Evolutionary conservation across 2,329 filamentous ascomycete species (phyloP).

Genomic region (Orbilia oligospora): DNA sequence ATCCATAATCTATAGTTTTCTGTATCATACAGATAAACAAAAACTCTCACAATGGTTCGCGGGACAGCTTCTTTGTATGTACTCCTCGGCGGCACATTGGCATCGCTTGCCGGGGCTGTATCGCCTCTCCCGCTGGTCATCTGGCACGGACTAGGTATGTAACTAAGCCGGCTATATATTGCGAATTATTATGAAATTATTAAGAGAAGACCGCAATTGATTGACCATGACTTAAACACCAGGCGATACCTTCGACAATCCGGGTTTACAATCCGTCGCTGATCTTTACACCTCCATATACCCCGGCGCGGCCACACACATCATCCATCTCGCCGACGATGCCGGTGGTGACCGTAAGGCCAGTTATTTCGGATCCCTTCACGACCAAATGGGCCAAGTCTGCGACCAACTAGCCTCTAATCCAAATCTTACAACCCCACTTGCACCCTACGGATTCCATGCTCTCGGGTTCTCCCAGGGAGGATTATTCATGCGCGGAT

Average conservation of each 20-base stretch:
- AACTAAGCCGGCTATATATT: not conserved
- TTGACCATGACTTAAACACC: not conserved
- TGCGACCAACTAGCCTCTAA: conserved; percentile 45
- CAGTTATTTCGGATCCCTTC: conserved; percentile 92
- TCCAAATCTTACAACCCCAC: conserved; percentile 34
- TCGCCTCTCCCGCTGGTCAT: conserved; percentile 88
- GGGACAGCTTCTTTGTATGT: conserved; percentile 33
- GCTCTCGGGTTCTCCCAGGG: conserved; percentile 93
- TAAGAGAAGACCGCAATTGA: not conserved
- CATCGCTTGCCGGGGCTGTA: conserved; percentile 28
- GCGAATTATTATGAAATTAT: conserved; percentile 24
- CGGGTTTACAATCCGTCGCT: conserved; percentile 80
- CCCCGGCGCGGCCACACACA: conserved; percentile 87
- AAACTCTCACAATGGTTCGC: conserved; percentile 25
- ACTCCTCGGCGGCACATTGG: conserved; percentile 34
- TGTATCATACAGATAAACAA: not conserved
- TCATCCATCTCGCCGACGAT: conserved; percentile 79
- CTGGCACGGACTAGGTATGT: conserved; percentile 84
- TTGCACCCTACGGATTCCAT: conserved; percentile 47
- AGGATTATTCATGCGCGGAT: conserved; percentile 93
- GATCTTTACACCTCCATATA: conserved; percentile 77
- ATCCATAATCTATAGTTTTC: conserved; percentile 1
- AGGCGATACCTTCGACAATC: conserved; percentile 80
- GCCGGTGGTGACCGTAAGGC: conserved; percentile 79
- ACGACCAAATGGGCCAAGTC: conserved; percentile 76